phyloP scores from a whole-genome alignment of 2,329 filamentous ascomycete species.

The Ascocoryne sarcoides region DNA sequence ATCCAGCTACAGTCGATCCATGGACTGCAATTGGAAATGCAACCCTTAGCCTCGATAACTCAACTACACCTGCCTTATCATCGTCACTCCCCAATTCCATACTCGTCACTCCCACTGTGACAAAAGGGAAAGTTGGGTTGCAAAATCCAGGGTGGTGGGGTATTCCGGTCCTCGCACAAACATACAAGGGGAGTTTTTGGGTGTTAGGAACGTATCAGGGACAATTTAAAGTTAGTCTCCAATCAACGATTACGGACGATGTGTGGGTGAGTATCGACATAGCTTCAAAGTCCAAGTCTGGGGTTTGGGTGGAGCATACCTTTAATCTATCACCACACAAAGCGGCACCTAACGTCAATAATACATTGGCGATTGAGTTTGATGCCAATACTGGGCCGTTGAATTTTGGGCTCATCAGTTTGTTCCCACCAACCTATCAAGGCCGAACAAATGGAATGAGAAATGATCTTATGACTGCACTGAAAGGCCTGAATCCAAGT shows the following conservation, averaged over 20 bases:
- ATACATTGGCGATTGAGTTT: slow-evolving; percentile 47
- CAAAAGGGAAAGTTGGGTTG: slow-evolving; percentile 35
- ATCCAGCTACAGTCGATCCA: slow-evolving; percentile 37
- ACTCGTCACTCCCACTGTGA: slow-evolving; percentile 26
- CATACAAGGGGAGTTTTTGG: slow-evolving; percentile 25
- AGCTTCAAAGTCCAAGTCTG: slow-evolving; percentile 5
- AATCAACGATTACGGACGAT: slow-evolving; percentile 9
- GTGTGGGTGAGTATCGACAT: slow-evolving; percentile 19
- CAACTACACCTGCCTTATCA: slow-evolving; percentile 19
- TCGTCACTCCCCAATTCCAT: slow-evolving; percentile 21
- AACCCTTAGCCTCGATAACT: slow-evolving; percentile 27
- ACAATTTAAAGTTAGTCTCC: slow-evolving; percentile 25
- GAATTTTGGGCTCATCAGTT: slow-evolving; percentile 49
- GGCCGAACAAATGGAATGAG: slow-evolving; percentile 47
- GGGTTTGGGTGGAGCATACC: slow-evolving; percentile 19
- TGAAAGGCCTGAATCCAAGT: slow-evolving; percentile 44
- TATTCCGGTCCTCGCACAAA: slow-evolving; percentile 30
- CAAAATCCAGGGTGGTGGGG: slow-evolving; percentile 50
- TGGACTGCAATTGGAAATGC: slow-evolving; percentile 19
- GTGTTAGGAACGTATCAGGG: slow-evolving; percentile 16
- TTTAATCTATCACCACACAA: slow-evolving; percentile 13
- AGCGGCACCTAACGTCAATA: slow-evolving; percentile 34
- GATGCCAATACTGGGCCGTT: slow-evolving; percentile 36
- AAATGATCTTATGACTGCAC: slow-evolving; percentile 43
- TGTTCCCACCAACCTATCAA: slow-evolving; percentile 54